phyloP scores from a whole-genome alignment of 2,329 filamentous ascomycete genomes.

The Corinectria fuckeliana region DNA sequence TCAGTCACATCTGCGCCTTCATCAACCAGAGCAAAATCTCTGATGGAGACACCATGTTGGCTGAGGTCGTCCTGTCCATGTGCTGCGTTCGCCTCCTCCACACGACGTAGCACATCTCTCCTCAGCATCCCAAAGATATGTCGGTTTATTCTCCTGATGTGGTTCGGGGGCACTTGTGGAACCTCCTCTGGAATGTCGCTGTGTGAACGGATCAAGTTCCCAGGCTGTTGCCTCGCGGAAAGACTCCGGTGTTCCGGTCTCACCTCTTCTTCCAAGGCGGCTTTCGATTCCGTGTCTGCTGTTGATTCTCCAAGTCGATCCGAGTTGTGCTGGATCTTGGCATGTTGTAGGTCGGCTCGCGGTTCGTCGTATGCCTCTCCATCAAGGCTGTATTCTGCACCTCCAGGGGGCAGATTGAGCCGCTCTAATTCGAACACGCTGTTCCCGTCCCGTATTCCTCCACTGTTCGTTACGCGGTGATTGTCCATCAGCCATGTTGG shows the following conservation, averaged over 20 bases:
- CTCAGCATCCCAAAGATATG: not conserved
- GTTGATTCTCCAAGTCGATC: not conserved
- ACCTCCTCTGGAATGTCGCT: not conserved
- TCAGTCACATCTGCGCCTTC: not conserved
- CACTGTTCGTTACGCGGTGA: not conserved
- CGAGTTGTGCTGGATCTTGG: not conserved
- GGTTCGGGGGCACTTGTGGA: not conserved
- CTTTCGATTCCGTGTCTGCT: not conserved
- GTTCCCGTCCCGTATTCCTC: not conserved
- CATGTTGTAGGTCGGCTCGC: not conserved
- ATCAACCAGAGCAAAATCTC: not conserved
- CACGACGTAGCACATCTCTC: not conserved
- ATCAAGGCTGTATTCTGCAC: not conserved
- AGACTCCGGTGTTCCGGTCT: no score
- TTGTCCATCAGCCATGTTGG: not conserved
- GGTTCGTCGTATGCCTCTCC: not conserved
- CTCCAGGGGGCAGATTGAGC: not conserved
- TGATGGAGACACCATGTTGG: not conserved
- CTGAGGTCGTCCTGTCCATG: not conserved
- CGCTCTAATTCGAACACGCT: not conserved
- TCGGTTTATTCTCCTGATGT: conserved; percentile 3
- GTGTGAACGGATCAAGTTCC: not conserved
- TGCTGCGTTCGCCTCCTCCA: conserved; percentile 1
- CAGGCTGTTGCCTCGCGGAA: not conserved
- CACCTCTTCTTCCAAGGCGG: not conserved